These are phyloP conservation scores for Aspergillus melleus DNA, from an alignment of 2,329 filamentous ascomycete species.

Conservation along the genomic window DNA sequence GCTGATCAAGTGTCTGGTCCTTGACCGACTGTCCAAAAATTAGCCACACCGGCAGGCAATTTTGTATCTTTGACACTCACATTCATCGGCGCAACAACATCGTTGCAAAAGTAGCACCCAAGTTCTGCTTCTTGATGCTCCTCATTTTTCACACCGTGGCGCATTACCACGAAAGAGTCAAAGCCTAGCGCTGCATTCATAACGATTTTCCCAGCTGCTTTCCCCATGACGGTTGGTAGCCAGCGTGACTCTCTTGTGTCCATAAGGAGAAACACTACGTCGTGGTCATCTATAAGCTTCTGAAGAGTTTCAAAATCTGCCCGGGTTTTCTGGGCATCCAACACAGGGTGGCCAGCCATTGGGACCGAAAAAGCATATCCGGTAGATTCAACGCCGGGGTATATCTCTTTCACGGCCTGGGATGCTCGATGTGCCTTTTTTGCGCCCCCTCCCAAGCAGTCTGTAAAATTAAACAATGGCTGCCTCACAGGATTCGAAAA, in stretches of 20 bases:
- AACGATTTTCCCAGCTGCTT: slow-evolving; percentile 88
- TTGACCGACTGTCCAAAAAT: slow-evolving; percentile 71
- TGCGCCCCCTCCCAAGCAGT: slow-evolving; percentile 81
- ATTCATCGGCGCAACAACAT: slow-evolving; percentile 91
- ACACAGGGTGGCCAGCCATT: slow-evolving; percentile 90
- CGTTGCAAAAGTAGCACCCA: slow-evolving; percentile 98
- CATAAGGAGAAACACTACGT: slow-evolving; percentile 95
- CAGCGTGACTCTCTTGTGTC: slow-evolving; percentile 92
- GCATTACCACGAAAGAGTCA: slow-evolving; percentile 96
- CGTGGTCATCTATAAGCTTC: slow-evolving; percentile 76
- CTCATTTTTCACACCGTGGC: slow-evolving; percentile 71
- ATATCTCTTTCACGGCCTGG: slow-evolving; percentile 78
- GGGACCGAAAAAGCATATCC: slow-evolving; percentile 85
- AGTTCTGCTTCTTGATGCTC: slow-evolving; percentile 64
- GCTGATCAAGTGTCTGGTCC: slow-evolving; percentile 93
- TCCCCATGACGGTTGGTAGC: slow-evolving; percentile 95
- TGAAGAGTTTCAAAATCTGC: slow-evolving; percentile 74
- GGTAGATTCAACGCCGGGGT: slow-evolving; percentile 80
- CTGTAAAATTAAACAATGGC: slow-evolving; percentile 84
- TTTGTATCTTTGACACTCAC: slow-evolving; percentile 55
- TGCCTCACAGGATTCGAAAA: slow-evolving; percentile 97
- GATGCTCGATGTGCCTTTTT: slow-evolving; percentile 82
- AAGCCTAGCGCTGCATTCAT: slow-evolving; percentile 96
- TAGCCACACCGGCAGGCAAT: neutral
- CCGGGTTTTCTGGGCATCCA: slow-evolving; percentile 68